phyloP scores from a whole-genome alignment of 1,284 basidiomycete species.

The Ustilago curta region DNA sequence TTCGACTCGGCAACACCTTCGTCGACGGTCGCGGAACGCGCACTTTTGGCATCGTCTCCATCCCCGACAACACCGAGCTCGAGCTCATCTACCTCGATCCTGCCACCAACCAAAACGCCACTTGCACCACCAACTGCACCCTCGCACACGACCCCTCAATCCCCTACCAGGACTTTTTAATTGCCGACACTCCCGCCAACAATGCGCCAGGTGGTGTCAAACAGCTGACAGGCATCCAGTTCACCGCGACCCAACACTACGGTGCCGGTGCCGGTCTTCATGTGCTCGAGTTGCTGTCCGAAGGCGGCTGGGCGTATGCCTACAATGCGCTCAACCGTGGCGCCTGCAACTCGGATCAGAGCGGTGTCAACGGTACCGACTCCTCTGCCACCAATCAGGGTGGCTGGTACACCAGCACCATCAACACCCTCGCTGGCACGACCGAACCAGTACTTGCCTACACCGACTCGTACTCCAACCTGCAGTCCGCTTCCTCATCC shows the following conservation, averaged over 20 bases:
- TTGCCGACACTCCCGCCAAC: slow-evolving; percentile 71
- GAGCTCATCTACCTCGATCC: slow-evolving; percentile 83
- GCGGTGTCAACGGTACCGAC: slow-evolving; percentile 55
- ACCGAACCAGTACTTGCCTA: slow-evolving; percentile 80
- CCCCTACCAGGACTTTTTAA: slow-evolving; percentile 89
- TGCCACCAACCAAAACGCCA: slow-evolving; percentile 77
- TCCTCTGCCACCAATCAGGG: slow-evolving; percentile 55
- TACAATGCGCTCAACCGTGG: slow-evolving; percentile 63
- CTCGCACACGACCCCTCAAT: slow-evolving; percentile 73
- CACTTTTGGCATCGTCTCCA: slow-evolving; percentile 80
- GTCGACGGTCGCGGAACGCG: slow-evolving; percentile 82
- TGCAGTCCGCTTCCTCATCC: slow-evolving; percentile 74
- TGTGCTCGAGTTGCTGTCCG: slow-evolving; percentile 87
- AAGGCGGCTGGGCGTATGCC: slow-evolving; percentile 73
- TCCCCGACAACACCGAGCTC: slow-evolving; percentile 86
- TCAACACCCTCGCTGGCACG: slow-evolving; percentile 77
- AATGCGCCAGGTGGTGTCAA: slow-evolving; percentile 71
- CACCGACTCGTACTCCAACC: slow-evolving; percentile 76
- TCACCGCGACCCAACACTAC: slow-evolving; percentile 81
- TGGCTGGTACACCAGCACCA: slow-evolving; percentile 58
- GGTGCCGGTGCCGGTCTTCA: slow-evolving; percentile 86
- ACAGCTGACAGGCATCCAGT: slow-evolving; percentile 76
- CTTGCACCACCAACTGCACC: slow-evolving; percentile 69
- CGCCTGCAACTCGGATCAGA: slow-evolving; percentile 48
- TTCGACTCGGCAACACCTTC: slow-evolving; percentile 92